Base-by-base conservation (phyloP, 352 stramenopile genomes). In the Thraustochytrium striatum region DNA sequence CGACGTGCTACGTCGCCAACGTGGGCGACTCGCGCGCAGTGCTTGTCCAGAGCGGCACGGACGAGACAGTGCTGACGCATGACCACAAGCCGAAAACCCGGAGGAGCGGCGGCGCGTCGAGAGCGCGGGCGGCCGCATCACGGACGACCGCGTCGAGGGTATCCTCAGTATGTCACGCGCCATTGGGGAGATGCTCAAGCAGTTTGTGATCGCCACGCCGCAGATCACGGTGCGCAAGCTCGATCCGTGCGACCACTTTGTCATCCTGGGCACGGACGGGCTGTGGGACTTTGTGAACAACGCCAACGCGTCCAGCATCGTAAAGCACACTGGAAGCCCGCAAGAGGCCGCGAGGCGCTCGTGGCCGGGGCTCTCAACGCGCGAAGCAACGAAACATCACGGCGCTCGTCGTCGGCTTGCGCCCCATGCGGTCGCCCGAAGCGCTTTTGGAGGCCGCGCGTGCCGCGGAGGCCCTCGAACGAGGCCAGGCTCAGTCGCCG, bases 231-330 rank as follows among this genome's bases (percentile, higher is more conserved):
- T 25, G 28, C n/a, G 30, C n/a, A 53, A 35, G 25, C 21, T 81
- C 30, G 41, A 32, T 5, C 3, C 19, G 28, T 7, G 19, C 21
- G 65, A 75, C 39, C 28, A 61, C 1, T 30, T 38, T 3, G 25
- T 75, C 0, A 39, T 75, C 30, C 13, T 75, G 13, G 65, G 92
- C 16, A 94, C 87, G 70, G 92, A 97, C 79, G 92, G 92, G 13
- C 85, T 97, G 43, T 97, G 91, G 90, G 92, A 97, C 79, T 93
- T 91, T 16, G 69, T 96, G 59, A 88, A 88, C 41, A 95, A 95
- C 72, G 87, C 91, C 7, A 91, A 96, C 39, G 90, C 89, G 1
- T 91, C 87, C 8, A 83, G 90, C 57, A 65, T 95, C 25, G 85
- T 88, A 52, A 85, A 90, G 79, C 87, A 89, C 72, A 82, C 75